Conservation (phyloP, 2,329 filamentous ascomycete species). For the Pyrenochaeta sp. region DNA sequence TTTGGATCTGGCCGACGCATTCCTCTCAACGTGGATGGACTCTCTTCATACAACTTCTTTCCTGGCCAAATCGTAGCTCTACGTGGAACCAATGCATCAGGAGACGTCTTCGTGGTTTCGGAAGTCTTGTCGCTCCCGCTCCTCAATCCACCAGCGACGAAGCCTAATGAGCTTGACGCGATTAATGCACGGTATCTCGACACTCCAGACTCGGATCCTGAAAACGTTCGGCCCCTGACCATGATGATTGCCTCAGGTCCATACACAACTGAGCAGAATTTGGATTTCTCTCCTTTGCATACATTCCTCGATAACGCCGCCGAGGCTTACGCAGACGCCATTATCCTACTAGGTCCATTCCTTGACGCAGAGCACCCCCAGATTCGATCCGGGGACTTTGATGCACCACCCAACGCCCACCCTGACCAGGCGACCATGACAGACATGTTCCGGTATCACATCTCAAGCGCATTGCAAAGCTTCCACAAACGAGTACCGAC, state of each 20-base stretch:
- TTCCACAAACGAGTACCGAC: constrained; percentile 75
- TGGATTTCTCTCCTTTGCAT: constrained; percentile 87
- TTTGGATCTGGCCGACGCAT: constrained; percentile 84
- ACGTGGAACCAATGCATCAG: constrained; percentile 84
- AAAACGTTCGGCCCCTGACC: constrained; percentile 69
- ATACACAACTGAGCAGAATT: constrained; percentile 90
- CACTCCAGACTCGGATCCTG: constrained; percentile 62
- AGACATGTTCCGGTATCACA: constrained; percentile 82
- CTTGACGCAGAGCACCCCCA: constrained; percentile 90
- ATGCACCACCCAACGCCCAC: constrained; percentile 51
- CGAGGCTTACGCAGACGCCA: constrained; percentile 75
- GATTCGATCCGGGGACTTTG: constrained; percentile 66
- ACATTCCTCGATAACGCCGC: constrained; percentile 80
- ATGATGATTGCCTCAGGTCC: constrained; percentile 83
- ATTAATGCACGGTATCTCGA: constrained; percentile 74
- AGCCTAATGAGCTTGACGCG: constrained; percentile 68
- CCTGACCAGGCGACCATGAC: constrained; percentile 80
- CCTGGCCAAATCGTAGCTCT: constrained; percentile 93
- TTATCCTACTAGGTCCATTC: constrained; percentile 87
- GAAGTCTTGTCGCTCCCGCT: constrained; percentile 79
- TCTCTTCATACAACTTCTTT: constrained; percentile 82
- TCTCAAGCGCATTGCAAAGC: constrained; percentile 75
- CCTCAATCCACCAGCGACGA: constrained; percentile 76
- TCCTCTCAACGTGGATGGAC: constrained; percentile 75
- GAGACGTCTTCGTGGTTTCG: constrained; percentile 79